Evolutionary conservation across 1,139 yeast species (phyloP).

Genomic region (Spathaspora sp.): DNA sequence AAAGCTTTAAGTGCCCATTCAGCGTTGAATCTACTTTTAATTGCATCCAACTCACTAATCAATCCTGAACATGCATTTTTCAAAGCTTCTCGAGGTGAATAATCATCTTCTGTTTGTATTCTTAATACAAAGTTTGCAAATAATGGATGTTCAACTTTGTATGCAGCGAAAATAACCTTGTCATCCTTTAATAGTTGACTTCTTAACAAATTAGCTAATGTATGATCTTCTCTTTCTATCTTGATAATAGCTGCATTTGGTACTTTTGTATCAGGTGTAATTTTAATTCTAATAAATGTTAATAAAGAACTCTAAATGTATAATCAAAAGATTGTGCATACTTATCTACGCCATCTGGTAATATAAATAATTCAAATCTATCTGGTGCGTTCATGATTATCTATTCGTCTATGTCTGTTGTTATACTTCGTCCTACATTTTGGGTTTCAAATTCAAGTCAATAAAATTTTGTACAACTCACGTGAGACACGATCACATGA

Average conservation of each 20-base stretch:
- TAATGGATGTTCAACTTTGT: slow-evolving; percentile 95
- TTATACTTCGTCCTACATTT: neutral
- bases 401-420: neutral
- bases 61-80: slow-evolving; percentile 84
- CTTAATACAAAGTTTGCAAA: slow-evolving; percentile 93
- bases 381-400: slow-evolving; percentile 92
- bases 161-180: slow-evolving; percentile 90
- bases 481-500: neutral
- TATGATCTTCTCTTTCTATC: slow-evolving; percentile 96
- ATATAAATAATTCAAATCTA: slow-evolving; percentile 90
- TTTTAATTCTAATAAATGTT: slow-evolving; percentile 51
- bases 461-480: neutral
- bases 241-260: slow-evolving; percentile 93
- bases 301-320: slow-evolving; percentile 4
- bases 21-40: slow-evolving; percentile 76
- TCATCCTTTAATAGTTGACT: slow-evolving; percentile 84
- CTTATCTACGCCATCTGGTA: slow-evolving; percentile 97
- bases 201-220: slow-evolving; percentile 85
- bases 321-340: slow-evolving; percentile 27
- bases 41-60: slow-evolving; percentile 71
- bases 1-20: slow-evolving; percentile 93
- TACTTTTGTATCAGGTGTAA: slow-evolving; percentile 91
- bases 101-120: slow-evolving; percentile 93
- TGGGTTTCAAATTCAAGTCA: neutral
- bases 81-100: slow-evolving; percentile 86